Evolutionary conservation across 176 grass and related monocot genomes (phyloP), one percentile per base, ranked within the genome.

Genomic region (Aegilops umbellulata): DNA sequence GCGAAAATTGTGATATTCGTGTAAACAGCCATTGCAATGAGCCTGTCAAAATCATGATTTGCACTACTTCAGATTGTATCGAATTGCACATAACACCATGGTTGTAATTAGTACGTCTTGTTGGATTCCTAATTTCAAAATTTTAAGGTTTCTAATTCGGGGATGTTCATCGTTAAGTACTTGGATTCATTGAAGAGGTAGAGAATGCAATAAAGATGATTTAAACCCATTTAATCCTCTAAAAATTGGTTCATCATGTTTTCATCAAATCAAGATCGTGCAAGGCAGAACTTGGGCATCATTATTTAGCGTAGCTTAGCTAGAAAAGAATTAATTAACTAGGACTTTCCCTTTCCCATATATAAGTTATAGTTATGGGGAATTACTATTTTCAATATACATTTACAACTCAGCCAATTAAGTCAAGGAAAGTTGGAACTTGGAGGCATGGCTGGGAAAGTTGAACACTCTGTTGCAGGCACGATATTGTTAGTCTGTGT

Each of bases 291-390:
- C 65, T 60, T 7, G 34, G 77, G 5, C 16, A 46, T 0, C 62
- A 51, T 29, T 69, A 49, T 86, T 77, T 82, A 83, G 35, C 2
- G 4, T 74, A 46, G 17, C 25, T 72, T 87, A 82, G 20, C 47
- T 26, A 77, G 62, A 71, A 69, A 11, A 19, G 14, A 42, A 10
- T 34, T 25, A 30, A 5, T 16, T 60, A 17, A 23, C 2, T 44
- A 77, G 11, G 55, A 63, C 14, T 78, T 78, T 11, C 7, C 14
- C 13, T 76, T 85, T 49, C 14, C 46, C 46, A 2, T 49, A 14
- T 49, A 49, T 16, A 15, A 49, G 46, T 16, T 49, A 16, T 15
- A 46, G 42, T 46, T 46, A 3, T 10, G 42, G 42, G 12, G 12
- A 14, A 34, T 78, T 88, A 14, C 38, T 78, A 15, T 34, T 31